Base-by-base conservation (phyloP, 1,284 basidiomycete species). In the Stygiomarasmius scandens region DNA sequence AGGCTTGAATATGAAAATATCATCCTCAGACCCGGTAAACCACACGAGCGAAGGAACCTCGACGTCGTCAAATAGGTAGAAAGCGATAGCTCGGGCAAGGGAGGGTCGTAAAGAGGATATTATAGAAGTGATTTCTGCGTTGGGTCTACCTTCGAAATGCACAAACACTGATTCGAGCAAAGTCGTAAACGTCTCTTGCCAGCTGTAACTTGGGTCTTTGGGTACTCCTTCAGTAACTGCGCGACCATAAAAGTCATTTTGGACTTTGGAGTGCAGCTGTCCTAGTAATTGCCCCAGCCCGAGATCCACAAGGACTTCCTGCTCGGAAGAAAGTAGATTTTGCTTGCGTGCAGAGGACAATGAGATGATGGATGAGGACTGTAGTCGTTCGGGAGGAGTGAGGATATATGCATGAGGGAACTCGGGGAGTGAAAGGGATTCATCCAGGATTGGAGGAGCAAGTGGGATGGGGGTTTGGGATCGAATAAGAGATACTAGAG, bases 31-130 rank as follows among this genome's bases (percentile, higher is more conserved):
- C 0, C 80, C 83, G 2, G 83, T 82, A 62, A 86, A 78, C 77
- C 82, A 84, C 24, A 89, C 68, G 16, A 90, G 73, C 3, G 82
- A 81, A 6, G 89, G 87, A 4, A 84, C 84, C 56, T 88, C 85
- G 55, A 84, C 86, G 59, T 90, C 89, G 62, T 89, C 87, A 63
- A 90, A 91, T 8, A 91, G 74, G 68, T 83, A 90, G 54, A 78
- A 86, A 22, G 83, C 86, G 60, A 91, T 89, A 20, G 89, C 89
- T 22, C 86, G 83, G 19, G 80, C 82, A 24, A 89, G 78, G 62
- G 71, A 74, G 2, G 66, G 64, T 25, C 83, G 79, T 53, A 90
- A 71, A 36, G 73, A 80, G 41, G 74, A 77, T 0, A 80, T 63
- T 34, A 61, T 62, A 12, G 48, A 14, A 63, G 47, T 23, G 23